These are phyloP conservation scores for Allantophomopsis lycopodina DNA, from an alignment of 2,329 filamentous ascomycete genomes.

Conservation along the genomic window DNA sequence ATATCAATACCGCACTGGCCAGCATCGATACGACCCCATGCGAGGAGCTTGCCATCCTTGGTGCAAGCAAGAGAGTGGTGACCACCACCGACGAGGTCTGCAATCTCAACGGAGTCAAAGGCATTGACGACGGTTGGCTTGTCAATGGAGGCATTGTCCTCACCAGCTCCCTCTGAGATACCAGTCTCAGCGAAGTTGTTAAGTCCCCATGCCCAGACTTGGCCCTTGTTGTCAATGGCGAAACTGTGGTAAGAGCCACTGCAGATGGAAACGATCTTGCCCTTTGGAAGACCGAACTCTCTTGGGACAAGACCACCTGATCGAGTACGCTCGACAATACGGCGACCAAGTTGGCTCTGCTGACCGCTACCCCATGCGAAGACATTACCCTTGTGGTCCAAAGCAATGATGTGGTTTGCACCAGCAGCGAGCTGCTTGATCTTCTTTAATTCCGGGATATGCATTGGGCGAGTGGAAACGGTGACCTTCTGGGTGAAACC, in stretches of 20 bases:
- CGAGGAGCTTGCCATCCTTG: constrained; percentile 38
- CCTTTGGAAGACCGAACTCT: constrained; percentile 17
- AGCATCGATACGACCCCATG: constrained; percentile 44
- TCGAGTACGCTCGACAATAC: constrained; percentile 14
- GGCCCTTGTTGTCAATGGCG: constrained; percentile 51
- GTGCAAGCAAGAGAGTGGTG: constrained; percentile 63
- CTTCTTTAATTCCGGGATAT: constrained; percentile 41
- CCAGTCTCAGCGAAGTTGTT: constrained; percentile 82
- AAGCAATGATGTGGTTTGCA: constrained; percentile 43
- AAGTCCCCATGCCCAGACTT: constrained; percentile 70
- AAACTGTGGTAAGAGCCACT: constrained; percentile 72
- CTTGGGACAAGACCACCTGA: constrained; percentile 12
- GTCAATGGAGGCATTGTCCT: constrained; percentile 59
- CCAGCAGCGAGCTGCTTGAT: constrained; percentile 38
- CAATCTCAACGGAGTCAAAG: constrained; percentile 50
- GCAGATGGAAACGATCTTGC: constrained; percentile 24
- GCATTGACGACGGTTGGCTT: constrained; percentile 53
- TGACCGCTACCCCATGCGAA: constrained; percentile 53
- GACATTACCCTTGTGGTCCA: constrained; percentile 43
- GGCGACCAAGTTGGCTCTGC: constrained; percentile 53
- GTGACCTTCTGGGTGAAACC: constrained; percentile 28
- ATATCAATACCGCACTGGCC: constrained; percentile 42
- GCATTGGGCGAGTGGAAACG: constrained; percentile 18
- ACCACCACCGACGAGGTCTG: constrained; percentile 54
- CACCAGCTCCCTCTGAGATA: constrained; percentile 45